Base-by-base conservation (phyloP, 1,284 basidiomycete genomes). In the Puccinia coronata region DNA sequence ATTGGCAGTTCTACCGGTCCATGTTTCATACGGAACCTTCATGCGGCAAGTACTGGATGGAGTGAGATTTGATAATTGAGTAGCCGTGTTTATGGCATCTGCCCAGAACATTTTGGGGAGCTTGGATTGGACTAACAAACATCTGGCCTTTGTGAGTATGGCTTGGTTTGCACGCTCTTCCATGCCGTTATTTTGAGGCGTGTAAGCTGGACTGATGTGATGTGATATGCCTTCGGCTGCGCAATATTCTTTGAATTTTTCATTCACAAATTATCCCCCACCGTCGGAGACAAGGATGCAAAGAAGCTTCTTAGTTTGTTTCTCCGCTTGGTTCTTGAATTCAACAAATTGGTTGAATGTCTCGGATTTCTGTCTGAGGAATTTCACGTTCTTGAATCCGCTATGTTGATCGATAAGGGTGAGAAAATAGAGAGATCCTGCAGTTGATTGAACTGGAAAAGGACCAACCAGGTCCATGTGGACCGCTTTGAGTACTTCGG, bases 291-390 rank as follows among this genome's bases (percentile, higher is more conserved):
- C 36, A 31, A 73, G 23, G 3, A 36, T 55, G 41, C 34, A 20
- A 51, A 73, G 41, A 12, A 23, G 25, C 25, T 36, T 18, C 4
- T 18, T n/a, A 12, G 71, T 73, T 73, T 61, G 51, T 14, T 75
- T 75, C 61, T 75, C 55, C 5, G 57, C 16, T 5, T 5, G 6
- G 20, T 3, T 41, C 39, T 75, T 57, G 49, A 75, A 75, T 36
- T 57, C 49, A 9, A 28, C 53, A 36, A 75, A 75, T 36, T n/a
- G 11, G 6, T 9, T 18, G 11, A 75, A 47, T 59, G 73, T 16
- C 4, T 75, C 73, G 25, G 53, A 59, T 75, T 75, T 75, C 12
- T 31, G 6, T 75, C 23, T 6, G 23, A 75, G 55, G 16, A 75
- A 59, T 51, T 75, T 51, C 6, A 75, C 73, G 4, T 25, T 59